Evolutionary conservation across 179 eudicot species (phyloP), one percentile per base, ranked within the genome.

Genomic region (Pouteria campechiana): DNA sequence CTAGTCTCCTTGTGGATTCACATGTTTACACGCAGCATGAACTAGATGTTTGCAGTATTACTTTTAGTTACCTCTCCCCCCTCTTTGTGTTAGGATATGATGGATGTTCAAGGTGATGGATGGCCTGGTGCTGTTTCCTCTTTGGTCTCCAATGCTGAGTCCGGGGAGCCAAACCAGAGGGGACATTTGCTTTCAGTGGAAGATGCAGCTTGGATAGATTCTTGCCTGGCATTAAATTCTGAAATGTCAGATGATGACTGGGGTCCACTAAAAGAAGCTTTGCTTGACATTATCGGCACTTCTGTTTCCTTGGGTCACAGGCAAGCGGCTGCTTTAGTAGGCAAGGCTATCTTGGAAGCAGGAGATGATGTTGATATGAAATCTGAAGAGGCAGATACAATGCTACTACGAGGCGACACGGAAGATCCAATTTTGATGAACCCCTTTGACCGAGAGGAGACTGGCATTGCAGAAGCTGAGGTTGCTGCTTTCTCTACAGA

Each of bases 131-230:
- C 48, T 36, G 23, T 25, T 33, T 40, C 50, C 53, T 46, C 74
- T 2, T 16, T 9, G 21, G 20, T 46, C 38, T 29, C 46, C 19
- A 48, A 55, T 36, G n/a, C n/a, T n/a, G n/a, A n/a, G n/a, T 38
- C 65, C 6, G 8, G 35, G 7, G 54, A 55, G 34, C 44, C 60
- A 25, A 37, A 48, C 34, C 48, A 55, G 32, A 32, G 31, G 50
- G 63, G 45, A 45, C 55, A 32, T 27, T 32, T 41, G 49, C 59
- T 56, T 50, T 69, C 75, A 8, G 53, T 46, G 7, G 78, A 72
- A 45, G 94, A 72, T 61, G 11, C 76, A 40, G 72, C 70, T 31
- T 84, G 90, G 90, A 86, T 65, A 0, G 86, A 80, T 50, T 84
- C 90, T 32, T 84, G 86, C 54, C 65, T 80, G 39, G 30, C 50